Percentiles rank a stretch among this genome's conserved stretches.
Evolutionary conservation across 805 yeast species (phyloP).

Genomic region (Pichia exigua): DNA sequence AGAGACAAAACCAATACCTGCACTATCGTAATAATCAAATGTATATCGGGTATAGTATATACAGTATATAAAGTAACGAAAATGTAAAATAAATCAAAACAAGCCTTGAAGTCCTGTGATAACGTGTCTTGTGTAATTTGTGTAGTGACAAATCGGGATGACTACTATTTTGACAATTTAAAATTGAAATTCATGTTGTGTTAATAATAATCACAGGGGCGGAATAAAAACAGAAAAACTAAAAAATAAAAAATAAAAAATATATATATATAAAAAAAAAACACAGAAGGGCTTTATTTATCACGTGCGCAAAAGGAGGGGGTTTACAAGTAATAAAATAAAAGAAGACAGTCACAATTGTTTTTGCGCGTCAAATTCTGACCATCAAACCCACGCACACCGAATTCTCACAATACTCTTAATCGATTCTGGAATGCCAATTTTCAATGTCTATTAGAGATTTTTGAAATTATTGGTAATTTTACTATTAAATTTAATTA

Average conservation of each 20-base stretch:
- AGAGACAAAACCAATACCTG: background rate
- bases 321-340: background rate
- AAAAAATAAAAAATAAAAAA: background rate
- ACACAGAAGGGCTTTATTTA: background rate
- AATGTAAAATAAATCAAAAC: background rate
- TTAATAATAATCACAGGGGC: background rate
- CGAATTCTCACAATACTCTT: background rate
- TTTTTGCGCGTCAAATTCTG: background rate
- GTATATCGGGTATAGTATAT: background rate
- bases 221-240: background rate
- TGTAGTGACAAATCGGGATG: background rate
- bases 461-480: background rate
- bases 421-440: background rate
- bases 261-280: too few relatives aligned
- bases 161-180: background rate
- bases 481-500: background rate
- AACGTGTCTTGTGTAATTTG: background rate
- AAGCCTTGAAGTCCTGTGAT: background rate
- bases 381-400: background rate
- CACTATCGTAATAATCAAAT: background rate
- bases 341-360: background rate
- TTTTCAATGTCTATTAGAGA: background rate
- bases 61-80: background rate
- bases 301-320: background rate
- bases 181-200: background rate